Percentiles rank a stretch among this genome's conserved stretches.
Evolutionary conservation across 306 rosid genomes (phyloP).

Genomic region (Oemleria cerasiformis): DNA sequence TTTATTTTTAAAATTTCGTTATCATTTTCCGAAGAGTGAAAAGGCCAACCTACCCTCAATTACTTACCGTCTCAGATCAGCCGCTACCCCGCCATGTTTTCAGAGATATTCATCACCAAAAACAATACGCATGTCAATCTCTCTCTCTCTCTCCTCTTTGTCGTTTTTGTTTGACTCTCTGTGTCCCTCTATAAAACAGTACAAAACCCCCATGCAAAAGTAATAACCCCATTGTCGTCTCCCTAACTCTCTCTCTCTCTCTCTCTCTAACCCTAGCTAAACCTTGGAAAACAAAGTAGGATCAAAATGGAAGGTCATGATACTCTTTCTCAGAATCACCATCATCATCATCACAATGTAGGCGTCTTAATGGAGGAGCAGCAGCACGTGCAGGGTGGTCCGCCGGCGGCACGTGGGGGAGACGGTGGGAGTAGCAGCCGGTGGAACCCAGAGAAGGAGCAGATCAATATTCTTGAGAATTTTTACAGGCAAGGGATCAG

Average conservation of each 20-base stretch:
- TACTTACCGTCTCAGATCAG: constrained; percentile 25
- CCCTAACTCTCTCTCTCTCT: background rate
- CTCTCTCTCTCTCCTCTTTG: background rate
- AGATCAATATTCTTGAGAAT: constrained; percentile 63
- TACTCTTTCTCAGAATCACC: no score
- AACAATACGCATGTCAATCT: constrained; percentile 85
- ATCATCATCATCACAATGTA: background rate
- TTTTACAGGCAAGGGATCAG: constrained; percentile 79
- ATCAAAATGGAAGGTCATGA: constrained; percentile 25
- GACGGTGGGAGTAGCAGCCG: constrained; percentile 34
- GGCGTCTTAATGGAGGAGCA: background rate
- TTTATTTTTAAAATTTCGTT: no score
- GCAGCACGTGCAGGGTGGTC: background rate
- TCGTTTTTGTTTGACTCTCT: constrained; percentile 35
- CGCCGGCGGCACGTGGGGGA: background rate
- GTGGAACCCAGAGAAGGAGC: constrained; percentile 96
- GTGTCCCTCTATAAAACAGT: constrained; percentile 41
- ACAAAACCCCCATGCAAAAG: constrained; percentile 34
- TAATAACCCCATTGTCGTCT: constrained; percentile 2
- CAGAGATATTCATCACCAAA: constrained; percentile 87
- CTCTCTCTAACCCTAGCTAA: constrained; percentile 3
- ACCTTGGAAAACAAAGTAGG: background rate
- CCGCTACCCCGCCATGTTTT: constrained; percentile 84
- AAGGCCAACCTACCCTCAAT: constrained; percentile 28
- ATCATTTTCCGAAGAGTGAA: background rate